Percentiles rank a stretch among this genome's conserved stretches.
Evolutionary conservation across 2,329 filamentous ascomycete species (phyloP).

Genomic region (Knoxdaviesia proteae): DNA sequence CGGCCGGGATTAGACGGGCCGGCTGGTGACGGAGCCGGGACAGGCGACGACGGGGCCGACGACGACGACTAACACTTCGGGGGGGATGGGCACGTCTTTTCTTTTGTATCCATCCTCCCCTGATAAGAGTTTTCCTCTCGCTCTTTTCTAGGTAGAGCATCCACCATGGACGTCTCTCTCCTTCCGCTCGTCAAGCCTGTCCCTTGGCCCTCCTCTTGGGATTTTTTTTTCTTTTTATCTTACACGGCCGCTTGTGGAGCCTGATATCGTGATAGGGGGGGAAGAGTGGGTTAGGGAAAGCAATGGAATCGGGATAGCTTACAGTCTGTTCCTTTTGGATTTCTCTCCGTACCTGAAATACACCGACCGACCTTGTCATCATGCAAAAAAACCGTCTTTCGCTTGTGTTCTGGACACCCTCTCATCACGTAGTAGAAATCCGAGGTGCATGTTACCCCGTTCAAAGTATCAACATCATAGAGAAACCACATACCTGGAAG

Average conservation of each 20-base stretch:
- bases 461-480: too few species aligned
- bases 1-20: constrained; percentile 4
- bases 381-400: too few species aligned
- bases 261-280: too few species aligned
- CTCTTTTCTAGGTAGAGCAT: too few species aligned
- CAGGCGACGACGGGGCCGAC: constrained; percentile 30
- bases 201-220: not conserved
- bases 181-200: too few species aligned
- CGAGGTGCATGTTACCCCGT: too few species aligned
- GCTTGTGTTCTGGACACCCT: too few species aligned
- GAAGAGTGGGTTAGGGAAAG: too few species aligned
- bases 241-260: not conserved
- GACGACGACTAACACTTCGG: constrained; percentile 25
- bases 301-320: not conserved
- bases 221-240: not conserved
- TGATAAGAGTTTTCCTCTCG: too few species aligned
- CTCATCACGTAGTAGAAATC: too few species aligned
- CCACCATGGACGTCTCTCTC: too few species aligned
- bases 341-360: not conserved
- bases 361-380: too few species aligned
- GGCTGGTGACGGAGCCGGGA: constrained; percentile 13
- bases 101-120: not conserved
- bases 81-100: not conserved
- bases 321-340: not conserved
- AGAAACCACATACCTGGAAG: not conserved